phyloP scores from a whole-genome alignment of 2,329 filamentous ascomycete genomes.

The Pseudophaeomoniella oleicola region DNA sequence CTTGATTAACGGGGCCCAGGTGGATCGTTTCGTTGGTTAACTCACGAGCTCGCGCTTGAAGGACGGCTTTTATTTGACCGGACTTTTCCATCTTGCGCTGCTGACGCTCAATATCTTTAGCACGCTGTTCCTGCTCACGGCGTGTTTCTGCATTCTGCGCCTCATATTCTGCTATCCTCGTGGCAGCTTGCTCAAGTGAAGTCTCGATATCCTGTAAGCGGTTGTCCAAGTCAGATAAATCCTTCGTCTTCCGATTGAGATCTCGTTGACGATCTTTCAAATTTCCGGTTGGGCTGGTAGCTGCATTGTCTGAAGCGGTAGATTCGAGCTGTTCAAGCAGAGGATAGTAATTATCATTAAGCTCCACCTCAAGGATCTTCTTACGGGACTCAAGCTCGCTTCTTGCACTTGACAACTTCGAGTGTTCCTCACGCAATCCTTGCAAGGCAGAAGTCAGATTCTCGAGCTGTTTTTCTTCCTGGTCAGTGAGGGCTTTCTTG shows the following conservation, averaged over 20 bases:
- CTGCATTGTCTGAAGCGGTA: constrained; percentile 19
- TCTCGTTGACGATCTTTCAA: constrained; percentile 69
- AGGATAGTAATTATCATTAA: constrained; percentile 78
- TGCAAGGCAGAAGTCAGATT: constrained; percentile 54
- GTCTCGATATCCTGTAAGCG: constrained; percentile 62
- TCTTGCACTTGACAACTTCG: constrained; percentile 56
- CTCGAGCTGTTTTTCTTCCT: constrained; percentile 74
- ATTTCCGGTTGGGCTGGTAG: constrained; percentile 31
- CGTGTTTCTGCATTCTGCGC: constrained; percentile 48
- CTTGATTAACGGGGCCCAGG: constrained; percentile 81
- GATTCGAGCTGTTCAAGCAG: constrained; percentile 75
- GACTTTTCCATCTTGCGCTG: constrained; percentile 87
- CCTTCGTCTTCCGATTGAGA: constrained; percentile 60
- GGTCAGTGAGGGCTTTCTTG: constrained; percentile 69
- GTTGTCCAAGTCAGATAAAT: constrained; percentile 49
- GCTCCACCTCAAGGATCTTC: constrained; percentile 67
- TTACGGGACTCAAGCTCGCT: constrained; percentile 69
- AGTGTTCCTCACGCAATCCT: constrained; percentile 61
- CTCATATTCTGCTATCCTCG: constrained; percentile 44
- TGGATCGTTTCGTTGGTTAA: constrained; percentile 82
- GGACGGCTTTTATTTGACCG: constrained; percentile 70
- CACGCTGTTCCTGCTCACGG: constrained; percentile 59
- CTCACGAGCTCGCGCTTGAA: constrained; percentile 64
- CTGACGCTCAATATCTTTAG: constrained; percentile 64
- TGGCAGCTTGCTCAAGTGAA: constrained; percentile 47